These are phyloP conservation scores for Orbilia quercus DNA, from an alignment of 2,329 filamentous ascomycete species.

Conservation along the genomic window DNA sequence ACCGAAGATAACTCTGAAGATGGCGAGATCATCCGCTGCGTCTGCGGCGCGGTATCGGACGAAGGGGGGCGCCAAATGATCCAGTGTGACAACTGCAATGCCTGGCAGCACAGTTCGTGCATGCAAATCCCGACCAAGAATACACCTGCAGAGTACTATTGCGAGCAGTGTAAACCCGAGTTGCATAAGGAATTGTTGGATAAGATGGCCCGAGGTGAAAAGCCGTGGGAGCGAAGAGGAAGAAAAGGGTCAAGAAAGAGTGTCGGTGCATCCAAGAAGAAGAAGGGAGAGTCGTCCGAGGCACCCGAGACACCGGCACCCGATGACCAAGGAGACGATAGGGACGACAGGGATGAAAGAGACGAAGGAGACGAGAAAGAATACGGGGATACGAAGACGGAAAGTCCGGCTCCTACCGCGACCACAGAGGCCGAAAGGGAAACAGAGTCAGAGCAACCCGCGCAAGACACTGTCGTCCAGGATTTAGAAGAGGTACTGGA, in stretches of 20 bases:
- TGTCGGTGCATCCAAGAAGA: slow-evolving; percentile 59
- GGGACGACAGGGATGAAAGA: slow-evolving; percentile 7
- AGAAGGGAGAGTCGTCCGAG: slow-evolving; percentile 34
- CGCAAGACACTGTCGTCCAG: slow-evolving; percentile 19
- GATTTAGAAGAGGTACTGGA: slow-evolving; percentile 43
- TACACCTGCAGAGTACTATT: slow-evolving; percentile 86
- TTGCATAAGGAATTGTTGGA: slow-evolving; percentile 84
- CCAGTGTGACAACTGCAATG: slow-evolving; percentile 88
- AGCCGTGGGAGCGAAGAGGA: slow-evolving; percentile 83
- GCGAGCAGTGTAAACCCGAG: slow-evolving; percentile 86
- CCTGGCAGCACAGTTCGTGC: slow-evolving; percentile 98
- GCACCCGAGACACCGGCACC: slow-evolving; percentile 51
- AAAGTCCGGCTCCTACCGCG: slow-evolving; percentile 55
- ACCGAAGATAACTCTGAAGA: slow-evolving; percentile 65
- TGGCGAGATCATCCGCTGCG: slow-evolving; percentile 86
- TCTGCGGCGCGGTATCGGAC: slow-evolving; percentile 89
- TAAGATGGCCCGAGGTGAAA: slow-evolving; percentile 81
- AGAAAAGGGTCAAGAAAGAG: slow-evolving; percentile 70
- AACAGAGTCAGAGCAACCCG: slow-evolving; percentile 5
- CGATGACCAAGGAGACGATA: slow-evolving; percentile 12
- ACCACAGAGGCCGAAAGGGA: slow-evolving; percentile 45
- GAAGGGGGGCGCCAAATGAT: slow-evolving; percentile 93
- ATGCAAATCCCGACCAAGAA: slow-evolving; percentile 81
- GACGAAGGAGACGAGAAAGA: slow-evolving; percentile 62
- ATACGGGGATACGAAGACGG: slow-evolving; percentile 60